Percentiles rank a stretch among this genome's conserved stretches.
phyloP scores from a whole-genome alignment of 1,284 basidiomycete species.

The Puccinia polysora region DNA sequence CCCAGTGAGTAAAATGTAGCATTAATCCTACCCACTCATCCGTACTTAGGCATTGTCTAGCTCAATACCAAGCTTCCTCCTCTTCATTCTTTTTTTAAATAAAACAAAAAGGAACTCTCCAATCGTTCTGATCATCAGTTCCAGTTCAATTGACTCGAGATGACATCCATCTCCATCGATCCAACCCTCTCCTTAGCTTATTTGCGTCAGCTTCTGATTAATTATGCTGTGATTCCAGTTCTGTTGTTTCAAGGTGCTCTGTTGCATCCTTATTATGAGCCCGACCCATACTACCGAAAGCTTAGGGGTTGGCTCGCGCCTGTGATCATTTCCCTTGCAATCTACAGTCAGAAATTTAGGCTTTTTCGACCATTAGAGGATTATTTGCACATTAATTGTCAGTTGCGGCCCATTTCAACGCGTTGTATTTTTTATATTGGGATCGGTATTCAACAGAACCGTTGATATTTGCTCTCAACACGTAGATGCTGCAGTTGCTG shows the following conservation, averaged over 20 bases:
- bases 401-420: neutral
- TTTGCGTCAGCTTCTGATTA: neutral
- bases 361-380: constrained; percentile 32
- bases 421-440: neutral
- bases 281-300: constrained; percentile 6
- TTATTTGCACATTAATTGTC: constrained; percentile 34
- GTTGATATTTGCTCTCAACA: neutral
- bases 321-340: constrained; percentile 8
- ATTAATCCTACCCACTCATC: too few relatives aligned
- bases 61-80: too few relatives aligned
- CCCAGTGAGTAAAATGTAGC: too few relatives aligned
- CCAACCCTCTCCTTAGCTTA: neutral
- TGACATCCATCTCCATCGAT: neutral
- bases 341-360: constrained; percentile 10
- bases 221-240: constrained; percentile 6
- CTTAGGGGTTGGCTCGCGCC: constrained; percentile 18
- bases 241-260: constrained; percentile 31
- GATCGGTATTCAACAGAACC: neutral
- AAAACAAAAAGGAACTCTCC: too few relatives aligned
- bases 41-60: too few relatives aligned
- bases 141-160: neutral
- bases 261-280: constrained; percentile 36
- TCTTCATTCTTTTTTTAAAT: too few relatives aligned
- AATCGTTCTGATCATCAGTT: too few relatives aligned
- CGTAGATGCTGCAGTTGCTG: constrained; percentile 17